Conservation (phyloP, 495 filamentous ascomycete species). For the Lichenothelia convexa region DNA sequence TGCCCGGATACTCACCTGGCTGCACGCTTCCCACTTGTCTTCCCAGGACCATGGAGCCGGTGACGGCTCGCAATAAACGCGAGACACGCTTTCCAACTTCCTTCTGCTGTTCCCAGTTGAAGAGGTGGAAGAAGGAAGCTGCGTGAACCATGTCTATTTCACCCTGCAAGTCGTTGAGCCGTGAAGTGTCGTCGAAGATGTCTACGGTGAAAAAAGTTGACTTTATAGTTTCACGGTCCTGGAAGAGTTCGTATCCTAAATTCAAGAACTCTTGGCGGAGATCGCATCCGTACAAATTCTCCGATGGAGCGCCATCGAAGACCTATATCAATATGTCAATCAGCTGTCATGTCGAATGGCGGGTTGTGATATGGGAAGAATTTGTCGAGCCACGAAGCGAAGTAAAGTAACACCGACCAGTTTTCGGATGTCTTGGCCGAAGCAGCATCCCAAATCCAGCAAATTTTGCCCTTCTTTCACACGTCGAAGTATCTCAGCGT, state of each 20-base stretch:
- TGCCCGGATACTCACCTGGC: constrained; percentile 13
- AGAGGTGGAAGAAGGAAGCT: constrained; percentile 41
- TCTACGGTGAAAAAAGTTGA: constrained; percentile 30
- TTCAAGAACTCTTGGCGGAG: constrained; percentile 23
- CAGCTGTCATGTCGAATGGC: too few species aligned
- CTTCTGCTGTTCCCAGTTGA: constrained; percentile 34
- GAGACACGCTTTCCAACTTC: constrained; percentile 27
- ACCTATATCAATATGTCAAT: too few species aligned
- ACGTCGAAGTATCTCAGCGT: constrained; percentile 8
- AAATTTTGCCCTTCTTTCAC: constrained; percentile 9
- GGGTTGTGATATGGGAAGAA: not conserved
- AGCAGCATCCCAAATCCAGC: constrained; percentile 15
- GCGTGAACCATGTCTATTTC: constrained; percentile 38
- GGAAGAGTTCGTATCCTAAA: constrained; percentile 31
- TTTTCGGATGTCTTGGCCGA: constrained; percentile 12
- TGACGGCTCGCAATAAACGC: constrained; percentile 23
- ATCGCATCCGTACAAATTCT: constrained; percentile 25
- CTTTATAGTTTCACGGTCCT: constrained; percentile 24
- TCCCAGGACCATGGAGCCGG: constrained; percentile 30
- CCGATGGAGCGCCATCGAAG: constrained; percentile 11
- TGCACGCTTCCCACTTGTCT: constrained; percentile 26
- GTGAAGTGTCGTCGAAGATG: constrained; percentile 29
- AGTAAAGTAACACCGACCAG: constrained; percentile 3
- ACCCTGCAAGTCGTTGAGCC: constrained; percentile 21
- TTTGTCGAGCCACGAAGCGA: not conserved